phyloP scores from a whole-genome alignment of 805 yeast genomes.

The Kodamaea fukazawae region DNA sequence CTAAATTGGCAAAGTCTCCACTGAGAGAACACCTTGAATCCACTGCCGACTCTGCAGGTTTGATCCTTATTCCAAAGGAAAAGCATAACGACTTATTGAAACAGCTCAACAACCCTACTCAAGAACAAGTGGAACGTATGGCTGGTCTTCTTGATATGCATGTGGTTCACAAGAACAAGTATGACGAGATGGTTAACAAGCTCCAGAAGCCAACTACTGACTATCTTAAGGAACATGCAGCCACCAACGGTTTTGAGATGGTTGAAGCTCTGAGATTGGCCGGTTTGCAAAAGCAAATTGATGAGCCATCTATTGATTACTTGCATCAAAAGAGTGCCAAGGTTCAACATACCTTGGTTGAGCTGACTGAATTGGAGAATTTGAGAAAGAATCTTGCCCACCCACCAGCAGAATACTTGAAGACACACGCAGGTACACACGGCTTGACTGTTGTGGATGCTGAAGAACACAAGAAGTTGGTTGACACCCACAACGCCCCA shows the following conservation, averaged over 20 bases:
- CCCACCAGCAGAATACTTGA: conserved; percentile 7
- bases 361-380: conserved; percentile 6
- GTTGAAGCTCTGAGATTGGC: conserved; percentile 4
- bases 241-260: not conserved
- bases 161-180: conserved; percentile 10
- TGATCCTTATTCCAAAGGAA: conserved; percentile 14
- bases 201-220: conserved; percentile 5
- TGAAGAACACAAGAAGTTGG: conserved; percentile 4
- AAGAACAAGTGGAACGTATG: conserved; percentile 7
- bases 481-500: not conserved
- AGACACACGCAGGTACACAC: conserved; percentile 1
- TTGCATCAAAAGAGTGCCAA: conserved; percentile 4
- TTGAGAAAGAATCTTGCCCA: not conserved
- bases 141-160: conserved; percentile 5
- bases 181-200: conserved; percentile 9
- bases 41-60: conserved; percentile 14
- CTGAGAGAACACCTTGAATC: conserved; percentile 15
- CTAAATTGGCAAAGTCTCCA: conserved; percentile 13
- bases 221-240: conserved; percentile 8
- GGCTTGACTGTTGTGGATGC: conserved; percentile 2
- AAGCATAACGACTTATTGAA: conserved; percentile 19
- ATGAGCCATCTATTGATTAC: conserved; percentile 15
- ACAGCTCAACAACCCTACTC: conserved; percentile 11
- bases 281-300: conserved; percentile 9
- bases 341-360: conserved; percentile 1